A percentile compares a stretch with the other conserved stretches of the same genome.
Evolutionary conservation across 257 asterid species (phyloP).

Genomic region (Cordia subcordata): DNA sequence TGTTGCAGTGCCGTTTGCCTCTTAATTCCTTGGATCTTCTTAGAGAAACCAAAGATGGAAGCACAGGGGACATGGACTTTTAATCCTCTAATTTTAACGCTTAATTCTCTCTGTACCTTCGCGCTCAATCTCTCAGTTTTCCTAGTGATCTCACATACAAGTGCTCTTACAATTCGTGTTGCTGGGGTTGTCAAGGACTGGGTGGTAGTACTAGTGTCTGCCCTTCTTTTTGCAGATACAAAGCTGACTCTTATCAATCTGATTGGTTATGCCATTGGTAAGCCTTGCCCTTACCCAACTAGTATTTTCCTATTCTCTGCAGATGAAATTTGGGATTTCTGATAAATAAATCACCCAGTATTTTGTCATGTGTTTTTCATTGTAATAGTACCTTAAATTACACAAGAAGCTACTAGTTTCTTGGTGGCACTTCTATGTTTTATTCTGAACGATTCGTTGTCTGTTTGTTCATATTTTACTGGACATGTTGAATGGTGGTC

Average conservation of each 20-base stretch:
- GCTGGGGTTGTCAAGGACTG: slow-evolving; percentile 99
- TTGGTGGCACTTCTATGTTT: too few relatives aligned
- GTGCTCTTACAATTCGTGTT: slow-evolving; percentile 98
- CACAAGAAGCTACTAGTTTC: too few relatives aligned
- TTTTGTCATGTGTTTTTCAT: too few relatives aligned
- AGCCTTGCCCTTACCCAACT: background rate
- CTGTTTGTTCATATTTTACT: too few relatives aligned
- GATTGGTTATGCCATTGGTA: slow-evolving; percentile 92
- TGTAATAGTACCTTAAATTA: too few relatives aligned
- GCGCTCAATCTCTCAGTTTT: slow-evolving; percentile 95
- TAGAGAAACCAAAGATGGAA: slow-evolving; percentile 93
- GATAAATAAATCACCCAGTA: too few relatives aligned
- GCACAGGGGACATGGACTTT: slow-evolving; percentile 67
- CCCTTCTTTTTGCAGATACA: slow-evolving; percentile 87
- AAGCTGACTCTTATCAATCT: slow-evolving; percentile 81
- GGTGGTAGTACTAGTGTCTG: slow-evolving; percentile 93
- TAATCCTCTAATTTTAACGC: slow-evolving; percentile 60
- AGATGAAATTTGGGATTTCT: too few relatives aligned
- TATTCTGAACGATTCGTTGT: too few relatives aligned
- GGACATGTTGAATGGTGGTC: too few relatives aligned
- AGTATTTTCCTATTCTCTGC: background rate
- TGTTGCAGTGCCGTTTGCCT: slow-evolving; percentile 87
- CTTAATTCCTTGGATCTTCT: slow-evolving; percentile 87
- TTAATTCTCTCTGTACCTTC: slow-evolving; percentile 89
- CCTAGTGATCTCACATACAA: slow-evolving; percentile 86